A percentile compares a stretch with the other conserved stretches of the same genome.
Conservation (phyloP, 345 rosid species). For the Euclidium syriacum region DNA sequence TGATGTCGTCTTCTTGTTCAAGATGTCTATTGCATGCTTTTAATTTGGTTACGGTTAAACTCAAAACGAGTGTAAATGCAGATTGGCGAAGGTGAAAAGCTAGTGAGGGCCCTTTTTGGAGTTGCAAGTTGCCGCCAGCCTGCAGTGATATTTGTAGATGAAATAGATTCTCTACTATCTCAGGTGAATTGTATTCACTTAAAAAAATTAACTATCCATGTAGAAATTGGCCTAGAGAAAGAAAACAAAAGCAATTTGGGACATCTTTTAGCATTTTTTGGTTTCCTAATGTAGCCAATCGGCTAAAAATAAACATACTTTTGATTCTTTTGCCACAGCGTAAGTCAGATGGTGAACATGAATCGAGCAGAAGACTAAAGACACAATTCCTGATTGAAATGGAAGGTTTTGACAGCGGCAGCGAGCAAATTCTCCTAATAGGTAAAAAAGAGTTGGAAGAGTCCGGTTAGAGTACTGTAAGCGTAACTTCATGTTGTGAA, state of each 20-base stretch:
- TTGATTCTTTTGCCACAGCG: constrained; percentile 56
- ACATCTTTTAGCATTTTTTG: constrained; percentile 31
- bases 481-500: background rate
- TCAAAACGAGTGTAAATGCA: constrained; percentile 26
- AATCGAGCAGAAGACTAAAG: constrained; percentile 92
- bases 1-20: background rate
- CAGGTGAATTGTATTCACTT: constrained; percentile 50
- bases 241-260: constrained; percentile 38
- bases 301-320: constrained; percentile 6
- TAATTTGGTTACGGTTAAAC: background rate
- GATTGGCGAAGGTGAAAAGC: constrained; percentile 99
- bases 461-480: background rate
- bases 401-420: constrained; percentile 92
- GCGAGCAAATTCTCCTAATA: constrained; percentile 90
- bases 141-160: constrained; percentile 97
- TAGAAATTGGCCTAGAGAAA: background rate
- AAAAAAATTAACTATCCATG: background rate
- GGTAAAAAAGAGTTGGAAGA: constrained; percentile 47
- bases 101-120: constrained; percentile 97
- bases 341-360: constrained; percentile 98
- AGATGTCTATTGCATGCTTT: constrained; percentile 3
- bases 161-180: constrained; percentile 94
- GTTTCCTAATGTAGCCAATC: constrained; percentile 2
- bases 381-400: constrained; percentile 94
- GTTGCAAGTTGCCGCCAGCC: constrained; percentile 99